These are phyloP conservation scores for Colletotrichum somersetense DNA, from an alignment of 2,329 filamentous ascomycete species.

Conservation along the genomic window DNA sequence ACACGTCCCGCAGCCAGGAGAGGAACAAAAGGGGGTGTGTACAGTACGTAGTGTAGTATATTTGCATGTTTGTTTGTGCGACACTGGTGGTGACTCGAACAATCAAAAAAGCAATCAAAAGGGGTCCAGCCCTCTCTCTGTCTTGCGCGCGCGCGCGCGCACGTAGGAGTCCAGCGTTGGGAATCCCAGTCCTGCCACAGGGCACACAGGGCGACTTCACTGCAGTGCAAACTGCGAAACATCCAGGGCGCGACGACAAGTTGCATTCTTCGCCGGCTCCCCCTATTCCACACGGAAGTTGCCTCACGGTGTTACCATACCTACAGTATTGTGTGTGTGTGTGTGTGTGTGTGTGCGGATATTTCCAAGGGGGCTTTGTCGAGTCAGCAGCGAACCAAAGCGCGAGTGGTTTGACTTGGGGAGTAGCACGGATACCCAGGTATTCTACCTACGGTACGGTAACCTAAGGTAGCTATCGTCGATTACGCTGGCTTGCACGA, in stretches of 20 bases:
- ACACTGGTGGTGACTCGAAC: constrained; percentile 24
- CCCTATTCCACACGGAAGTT: constrained; percentile 9
- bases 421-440: too few relatives aligned
- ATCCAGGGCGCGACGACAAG: constrained; percentile 20
- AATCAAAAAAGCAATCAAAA: constrained; percentile 30
- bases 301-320: not conserved
- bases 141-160: not conserved
- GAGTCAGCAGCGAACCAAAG: constrained; percentile 31
- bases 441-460: too few relatives aligned
- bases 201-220: not conserved
- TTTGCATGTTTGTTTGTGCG: constrained; percentile 16
- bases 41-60: too few relatives aligned
- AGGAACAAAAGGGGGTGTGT: not conserved
- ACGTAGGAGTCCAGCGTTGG: constrained; percentile 9
- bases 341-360: not conserved
- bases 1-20: constrained; percentile 2
- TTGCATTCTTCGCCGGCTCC: constrained; percentile 25
- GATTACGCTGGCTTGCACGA: constrained; percentile 1
- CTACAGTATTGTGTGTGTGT: not conserved
- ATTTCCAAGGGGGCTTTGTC: constrained; percentile 17
- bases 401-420: not conserved
- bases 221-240: not conserved
- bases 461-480: too few relatives aligned
- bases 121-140: not conserved
- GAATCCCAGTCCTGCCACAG: not conserved